Evolutionary conservation across 2,329 filamentous ascomycete species (phyloP), one percentile per base, ranked within the genome.

Genomic region (Neopestalotiopsis clavispora): DNA sequence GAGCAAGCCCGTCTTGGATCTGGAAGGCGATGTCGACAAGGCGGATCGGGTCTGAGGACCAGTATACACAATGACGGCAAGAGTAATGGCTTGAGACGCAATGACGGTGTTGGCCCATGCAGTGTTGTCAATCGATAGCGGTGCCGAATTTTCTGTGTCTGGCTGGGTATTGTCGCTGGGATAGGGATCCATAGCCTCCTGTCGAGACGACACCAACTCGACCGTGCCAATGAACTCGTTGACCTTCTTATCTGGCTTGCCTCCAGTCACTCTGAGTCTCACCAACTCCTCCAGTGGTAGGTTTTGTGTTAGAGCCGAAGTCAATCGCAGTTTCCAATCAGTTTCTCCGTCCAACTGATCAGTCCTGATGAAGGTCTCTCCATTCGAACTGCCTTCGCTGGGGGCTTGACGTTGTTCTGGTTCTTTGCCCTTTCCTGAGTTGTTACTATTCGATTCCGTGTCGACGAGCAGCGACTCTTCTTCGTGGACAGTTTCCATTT

Each of bases 81-180:
- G 85, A 0, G 96, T 96, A 4, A 89, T 93, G 1, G 93, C 95
- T 78, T 95, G 96, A 1, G 95, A 98, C 1, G 96, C 96, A 70
- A 99, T 92, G 30, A 99, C 93, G 0, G 96, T 99, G 78, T 98
- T 99, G 20, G 95, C 95, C 96, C 97, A 99, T 10, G 97, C 96
- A 7, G 96, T 98, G 77, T 99, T 98, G 80, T 99, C 96, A 71
- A 99, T 98, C 1, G 90, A 94, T 49, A 99, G 84, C 1, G 95
- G 90, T 2, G 91, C 89, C 4, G 92, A 93, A 69, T 88, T 88
- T 17, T 80, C 72, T 20, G 72, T 72, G 23, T 81, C 81, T 17
- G 75, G 76, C 45, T 80, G 77, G 17, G 78, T 74, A 6, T 76
- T 75, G 40, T 80, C 71, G 4, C 76, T 71, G n/a, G 77, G 72